Base-by-base conservation (phyloP, 176 grass and related monocot genomes). In the Guadua angustifolia region DNA sequence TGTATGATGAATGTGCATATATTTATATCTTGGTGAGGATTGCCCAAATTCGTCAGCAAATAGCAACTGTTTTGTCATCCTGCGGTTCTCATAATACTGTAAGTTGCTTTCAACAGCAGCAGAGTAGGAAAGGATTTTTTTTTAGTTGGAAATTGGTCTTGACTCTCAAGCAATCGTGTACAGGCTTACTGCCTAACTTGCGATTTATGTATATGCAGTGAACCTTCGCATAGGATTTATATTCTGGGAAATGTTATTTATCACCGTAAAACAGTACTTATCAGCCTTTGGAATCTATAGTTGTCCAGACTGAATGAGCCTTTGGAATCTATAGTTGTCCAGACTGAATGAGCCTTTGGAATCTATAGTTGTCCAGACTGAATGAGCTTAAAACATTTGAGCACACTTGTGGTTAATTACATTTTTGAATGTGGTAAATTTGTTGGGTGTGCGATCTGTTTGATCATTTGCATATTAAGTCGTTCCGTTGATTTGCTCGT, bases 1-100 rank as follows among this genome's bases (percentile, higher is more conserved):
- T 80, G 67, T 86, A 22, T 99, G 84, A 22, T 99, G 84, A 95
- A 5, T 85, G 74, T 78, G 25, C 39, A 83, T 89, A 75, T 75
- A 75, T 66, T 52, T 38, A 56, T 60, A 81, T 82, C 65, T 75
- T 68, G 69, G 25, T 82, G 39, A 47, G 75, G 52, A 78, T 80
- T 84, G 26, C 75, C 59, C 68, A 45, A 62, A 83, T 86, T 82
- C 35, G 88, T 79, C 51, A 69, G 52, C 59, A 69, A 70, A 61
- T 49, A 73, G 80, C 42, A 49, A 62, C 15, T 62, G 59, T 73
- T 79, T 83, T 47, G 7, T 67, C 42, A 60, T 67, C 75, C 32
- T 25, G 17, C 2, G 1, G 47, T 59, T 88, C 9, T 49, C 35
- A 24, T 36, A 57, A 79, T 75, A 67, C 45, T 39, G 56, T 16